Base-by-base conservation (phyloP, 1,139 yeast species). In the Insectozyma bohioensis region DNA sequence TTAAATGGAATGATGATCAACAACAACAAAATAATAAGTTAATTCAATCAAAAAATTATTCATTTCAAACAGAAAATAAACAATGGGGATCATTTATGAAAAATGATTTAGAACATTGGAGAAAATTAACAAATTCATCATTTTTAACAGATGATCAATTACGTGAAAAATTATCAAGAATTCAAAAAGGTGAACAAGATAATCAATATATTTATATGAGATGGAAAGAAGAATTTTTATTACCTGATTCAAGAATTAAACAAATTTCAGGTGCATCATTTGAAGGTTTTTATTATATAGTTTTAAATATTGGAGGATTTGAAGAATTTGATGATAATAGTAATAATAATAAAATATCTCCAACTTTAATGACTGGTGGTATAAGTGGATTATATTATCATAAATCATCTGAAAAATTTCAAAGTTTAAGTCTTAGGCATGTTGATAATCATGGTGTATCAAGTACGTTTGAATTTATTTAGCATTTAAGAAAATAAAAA, bases 261-360 rank as follows among this genome's bases (percentile, higher is more conserved):
- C 74, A 67, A 39, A 75, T 83, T 20, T 71, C 73, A 26, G 95
- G 94, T 12, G 97, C 96, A 0, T 83, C 95, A 5, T 90, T 83
- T 55, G 96, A 88, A 30, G 97, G 97, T 0, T 88, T 87, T 54
- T 90, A 90, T 58, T 90, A 88, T 54, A 78, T 87, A 24, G 87
- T 87, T 26, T 78, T 87, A 49, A 85, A 85, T 54, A 88, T 86
- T 47, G 66, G 77, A 5, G 77, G 78, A 7, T 30, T 32, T 6
- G 42, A 46, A 21, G 40, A 38, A 8, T 28, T 40, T 0, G 36
- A 37, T 21, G 28, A 42, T 40, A 24, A 25, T 26, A 22, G 26
- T 18, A 19, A 15, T 9, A 12, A 8, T 4, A 13, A 33, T 21
- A 30, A 11, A 26, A 17, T 30, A 15, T 31, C 24, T 13, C 24